These are phyloP conservation scores for Teratosphaeria nubilosa DNA, from an alignment of 2,329 filamentous ascomycete genomes.

Conservation along the genomic window DNA sequence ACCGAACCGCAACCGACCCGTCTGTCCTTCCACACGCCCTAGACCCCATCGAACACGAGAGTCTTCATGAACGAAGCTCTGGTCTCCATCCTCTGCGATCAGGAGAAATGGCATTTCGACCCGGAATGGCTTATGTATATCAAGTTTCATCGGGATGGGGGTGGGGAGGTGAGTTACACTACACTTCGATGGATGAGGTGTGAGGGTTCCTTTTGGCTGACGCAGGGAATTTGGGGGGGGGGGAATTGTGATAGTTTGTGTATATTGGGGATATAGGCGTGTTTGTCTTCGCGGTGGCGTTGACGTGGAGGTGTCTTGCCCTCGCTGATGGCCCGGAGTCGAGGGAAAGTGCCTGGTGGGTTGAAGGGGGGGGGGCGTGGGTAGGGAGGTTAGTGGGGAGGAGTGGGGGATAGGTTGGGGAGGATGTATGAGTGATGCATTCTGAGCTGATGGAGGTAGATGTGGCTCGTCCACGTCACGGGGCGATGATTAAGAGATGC, in stretches of 20 bases:
- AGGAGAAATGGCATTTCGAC: not conserved
- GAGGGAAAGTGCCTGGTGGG: not conserved
- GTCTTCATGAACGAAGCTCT: slow-evolving; percentile 27
- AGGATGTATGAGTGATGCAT: not conserved
- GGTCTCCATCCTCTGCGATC: not conserved
- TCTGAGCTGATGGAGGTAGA: not conserved
- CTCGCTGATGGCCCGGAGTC: not conserved
- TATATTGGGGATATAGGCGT: too few species aligned
- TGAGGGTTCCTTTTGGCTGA: too few species aligned
- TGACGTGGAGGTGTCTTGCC: too few species aligned
- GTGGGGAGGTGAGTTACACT: not conserved
- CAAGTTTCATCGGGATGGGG: not conserved
- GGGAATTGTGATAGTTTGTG: too few species aligned
- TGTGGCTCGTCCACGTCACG: not conserved
- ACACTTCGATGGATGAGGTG: not conserved
- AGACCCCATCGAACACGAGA: too few species aligned
- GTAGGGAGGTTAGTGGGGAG: not conserved
- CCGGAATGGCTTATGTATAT: not conserved
- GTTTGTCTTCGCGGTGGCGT: too few species aligned
- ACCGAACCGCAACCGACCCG: too few species aligned
- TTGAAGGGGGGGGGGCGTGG: not conserved
- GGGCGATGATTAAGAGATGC: not conserved
- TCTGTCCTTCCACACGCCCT: too few species aligned
- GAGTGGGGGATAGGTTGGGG: not conserved
- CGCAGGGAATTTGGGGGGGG: too few species aligned